These are phyloP conservation scores for Hypoxylon subgilvum DNA, from an alignment of 495 filamentous ascomycete species.

Conservation along the genomic window DNA sequence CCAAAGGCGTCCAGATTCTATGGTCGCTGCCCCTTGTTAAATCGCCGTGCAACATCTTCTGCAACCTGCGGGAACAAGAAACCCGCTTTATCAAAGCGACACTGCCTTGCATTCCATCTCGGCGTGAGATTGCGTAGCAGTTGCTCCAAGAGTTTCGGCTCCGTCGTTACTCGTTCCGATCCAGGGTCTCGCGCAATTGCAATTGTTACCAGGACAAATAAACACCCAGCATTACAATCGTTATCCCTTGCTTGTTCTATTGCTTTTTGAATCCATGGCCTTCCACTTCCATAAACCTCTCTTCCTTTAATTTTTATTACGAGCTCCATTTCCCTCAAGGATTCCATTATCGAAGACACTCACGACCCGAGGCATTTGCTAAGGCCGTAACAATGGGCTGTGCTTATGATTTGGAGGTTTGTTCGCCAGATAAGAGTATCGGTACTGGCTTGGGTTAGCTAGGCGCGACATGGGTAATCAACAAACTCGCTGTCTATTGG, in stretches of 20 bases:
- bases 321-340: background rate
- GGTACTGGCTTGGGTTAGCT: conserved; percentile 11
- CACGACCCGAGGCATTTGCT: background rate
- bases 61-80: background rate
- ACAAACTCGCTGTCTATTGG: conserved; percentile 20
- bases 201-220: background rate
- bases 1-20: too few relatives aligned
- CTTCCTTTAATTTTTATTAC: conserved; percentile 4
- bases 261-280: background rate
- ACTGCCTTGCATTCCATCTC: conserved; percentile 1
- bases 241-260: conserved; percentile 19
- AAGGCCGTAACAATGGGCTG: conserved; percentile 23
- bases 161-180: background rate
- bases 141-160: background rate
- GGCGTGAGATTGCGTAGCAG: background rate
- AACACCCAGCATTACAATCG: background rate
- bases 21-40: background rate
- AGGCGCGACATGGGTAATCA: conserved; percentile 13
- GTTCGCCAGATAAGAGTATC: conserved; percentile 9
- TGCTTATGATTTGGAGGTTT: conserved; percentile 1
- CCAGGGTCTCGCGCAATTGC: conserved; percentile 1
- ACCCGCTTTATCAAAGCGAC: conserved; percentile 1
- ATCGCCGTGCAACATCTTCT: conserved; percentile 4
- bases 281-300: background rate
- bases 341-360: conserved; percentile 11